Percentiles rank a stretch among this genome's conserved stretches.
phyloP scores from a whole-genome alignment of 1,139 yeast genomes.

The Arxiozyma slooffiae region DNA sequence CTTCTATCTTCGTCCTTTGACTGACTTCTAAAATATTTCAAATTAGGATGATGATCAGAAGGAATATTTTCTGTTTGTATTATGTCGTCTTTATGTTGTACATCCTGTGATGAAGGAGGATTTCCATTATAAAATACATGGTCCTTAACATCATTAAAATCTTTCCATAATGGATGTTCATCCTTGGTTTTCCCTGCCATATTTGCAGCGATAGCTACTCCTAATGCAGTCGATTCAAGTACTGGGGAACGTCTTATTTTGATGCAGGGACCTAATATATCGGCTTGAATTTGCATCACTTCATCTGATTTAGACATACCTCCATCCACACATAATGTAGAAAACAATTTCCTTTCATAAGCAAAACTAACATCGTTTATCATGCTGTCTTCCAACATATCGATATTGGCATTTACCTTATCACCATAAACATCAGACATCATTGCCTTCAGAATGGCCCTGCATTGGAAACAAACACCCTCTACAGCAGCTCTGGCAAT shows the following conservation, averaged over 20 bases:
- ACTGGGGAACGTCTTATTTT: constrained; percentile 72
- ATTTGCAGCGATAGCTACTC: constrained; percentile 95
- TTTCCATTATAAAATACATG: constrained; percentile 29
- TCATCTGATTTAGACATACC: constrained; percentile 91
- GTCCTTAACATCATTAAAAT: constrained; percentile 51
- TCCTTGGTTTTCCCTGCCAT: constrained; percentile 47
- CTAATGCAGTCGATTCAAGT: constrained; percentile 89
- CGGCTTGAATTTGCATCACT: constrained; percentile 91
- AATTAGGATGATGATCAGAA: constrained; percentile 12
- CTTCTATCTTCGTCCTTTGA: constrained; percentile 55
- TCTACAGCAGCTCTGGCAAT: constrained; percentile 91
- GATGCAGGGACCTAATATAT: constrained; percentile 78
- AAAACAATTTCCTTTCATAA: constrained; percentile 39
- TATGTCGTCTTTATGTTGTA: not conserved
- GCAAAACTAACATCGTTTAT: constrained; percentile 22
- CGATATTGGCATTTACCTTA: constrained; percentile 19
- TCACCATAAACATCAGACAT: constrained; percentile 60
- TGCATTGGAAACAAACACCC: constrained; percentile 89
- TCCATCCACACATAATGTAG: constrained; percentile 74
- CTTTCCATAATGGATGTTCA: constrained; percentile 62
- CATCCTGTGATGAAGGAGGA: constrained; percentile 5
- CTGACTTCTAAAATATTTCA: constrained; percentile 42
- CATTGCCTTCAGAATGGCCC: constrained; percentile 88
- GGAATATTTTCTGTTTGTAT: constrained; percentile 19
- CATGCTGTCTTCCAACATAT: constrained; percentile 33